Conservation (phyloP, 495 filamentous ascomycete genomes). For the Rhizodiscina lignyota region DNA sequence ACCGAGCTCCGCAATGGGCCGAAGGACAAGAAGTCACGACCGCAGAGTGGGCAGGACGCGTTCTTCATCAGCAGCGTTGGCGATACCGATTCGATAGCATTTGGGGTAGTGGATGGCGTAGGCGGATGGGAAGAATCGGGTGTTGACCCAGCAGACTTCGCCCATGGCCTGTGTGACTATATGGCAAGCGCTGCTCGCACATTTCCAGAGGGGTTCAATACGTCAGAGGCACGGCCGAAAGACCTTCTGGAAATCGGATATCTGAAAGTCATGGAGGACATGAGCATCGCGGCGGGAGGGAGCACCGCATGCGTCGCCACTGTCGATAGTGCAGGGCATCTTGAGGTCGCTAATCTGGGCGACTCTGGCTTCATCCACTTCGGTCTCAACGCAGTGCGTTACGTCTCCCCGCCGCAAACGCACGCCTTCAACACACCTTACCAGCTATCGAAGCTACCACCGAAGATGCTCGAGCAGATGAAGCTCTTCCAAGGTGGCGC, state of each 20-base stretch:
- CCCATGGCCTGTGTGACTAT: conserved; percentile 81
- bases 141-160: conserved; percentile 88
- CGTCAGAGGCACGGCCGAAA: conserved; percentile 29
- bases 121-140: conserved; percentile 86
- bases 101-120: conserved; percentile 84
- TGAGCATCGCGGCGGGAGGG: conserved; percentile 60
- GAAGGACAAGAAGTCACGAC: conserved; percentile 38
- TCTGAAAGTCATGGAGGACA: conserved; percentile 57
- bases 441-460: conserved; percentile 79
- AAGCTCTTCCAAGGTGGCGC: conserved; percentile 56
- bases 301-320: conserved; percentile 80
- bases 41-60: conserved; percentile 80
- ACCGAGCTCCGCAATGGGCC: conserved; percentile 9
- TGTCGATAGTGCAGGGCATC: conserved; percentile 44
- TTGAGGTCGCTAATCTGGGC: conserved; percentile 88
- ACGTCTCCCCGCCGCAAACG: conserved; percentile 71
- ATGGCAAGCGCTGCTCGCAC: conserved; percentile 55
- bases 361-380: conserved; percentile 91
- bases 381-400: conserved; percentile 64
- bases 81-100: conserved; percentile 40
- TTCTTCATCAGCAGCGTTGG: conserved; percentile 77
- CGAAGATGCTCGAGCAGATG: conserved; percentile 56
- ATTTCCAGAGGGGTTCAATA: conserved; percentile 10
- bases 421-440: conserved; percentile 97
- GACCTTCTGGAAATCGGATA: conserved; percentile 72